Percentiles rank a stretch among this genome's conserved stretches.
These are phyloP conservation scores for Arachnomyces sp. DNA, from an alignment of 2,329 filamentous ascomycete species.

Conservation along the genomic window DNA sequence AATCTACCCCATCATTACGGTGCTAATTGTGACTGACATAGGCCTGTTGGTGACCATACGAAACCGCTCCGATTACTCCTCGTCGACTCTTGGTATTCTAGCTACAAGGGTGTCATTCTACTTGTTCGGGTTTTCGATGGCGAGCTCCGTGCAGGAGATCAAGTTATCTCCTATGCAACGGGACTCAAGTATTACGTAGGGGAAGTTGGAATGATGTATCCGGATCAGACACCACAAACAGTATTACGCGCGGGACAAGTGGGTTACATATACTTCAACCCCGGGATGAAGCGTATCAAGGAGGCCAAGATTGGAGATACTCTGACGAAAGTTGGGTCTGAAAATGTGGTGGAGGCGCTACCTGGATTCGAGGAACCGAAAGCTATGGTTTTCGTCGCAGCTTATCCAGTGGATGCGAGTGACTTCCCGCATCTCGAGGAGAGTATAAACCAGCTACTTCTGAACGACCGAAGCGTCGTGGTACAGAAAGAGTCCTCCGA, in stretches of 20 bases:
- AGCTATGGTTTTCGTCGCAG: slow-evolving; percentile 97
- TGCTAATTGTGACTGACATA: slow-evolving; percentile 20
- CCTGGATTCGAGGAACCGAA: slow-evolving; percentile 96
- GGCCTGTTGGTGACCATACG: slow-evolving; percentile 61
- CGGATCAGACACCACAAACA: slow-evolving; percentile 71
- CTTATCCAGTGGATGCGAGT: slow-evolving; percentile 84
- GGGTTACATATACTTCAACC: slow-evolving; percentile 94
- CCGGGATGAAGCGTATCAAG: slow-evolving; percentile 93
- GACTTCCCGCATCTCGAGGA: slow-evolving; percentile 84
- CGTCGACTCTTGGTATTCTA: slow-evolving; percentile 97
- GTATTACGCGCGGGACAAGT: slow-evolving; percentile 84
- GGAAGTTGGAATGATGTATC: slow-evolving; percentile 95
- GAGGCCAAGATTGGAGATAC: slow-evolving; percentile 96
- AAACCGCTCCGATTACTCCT: slow-evolving; percentile 76
- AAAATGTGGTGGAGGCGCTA: slow-evolving; percentile 67
- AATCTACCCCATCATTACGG: not conserved
- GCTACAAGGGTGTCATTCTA: slow-evolving; percentile 85
- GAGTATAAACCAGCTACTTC: slow-evolving; percentile 83
- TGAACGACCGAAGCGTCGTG: slow-evolving; percentile 93
- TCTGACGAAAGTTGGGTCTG: slow-evolving; percentile 71
- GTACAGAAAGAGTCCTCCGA: slow-evolving; percentile 91
- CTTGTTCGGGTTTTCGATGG: slow-evolving; percentile 90
- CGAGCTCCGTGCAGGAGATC: slow-evolving; percentile 70
- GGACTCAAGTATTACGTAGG: slow-evolving; percentile 85
- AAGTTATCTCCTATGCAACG: slow-evolving; percentile 80